Percentiles rank a stretch among this genome's conserved stretches.
Conservation (phyloP, 75 land plant species). For the Chamaecyparis obtusa region DNA sequence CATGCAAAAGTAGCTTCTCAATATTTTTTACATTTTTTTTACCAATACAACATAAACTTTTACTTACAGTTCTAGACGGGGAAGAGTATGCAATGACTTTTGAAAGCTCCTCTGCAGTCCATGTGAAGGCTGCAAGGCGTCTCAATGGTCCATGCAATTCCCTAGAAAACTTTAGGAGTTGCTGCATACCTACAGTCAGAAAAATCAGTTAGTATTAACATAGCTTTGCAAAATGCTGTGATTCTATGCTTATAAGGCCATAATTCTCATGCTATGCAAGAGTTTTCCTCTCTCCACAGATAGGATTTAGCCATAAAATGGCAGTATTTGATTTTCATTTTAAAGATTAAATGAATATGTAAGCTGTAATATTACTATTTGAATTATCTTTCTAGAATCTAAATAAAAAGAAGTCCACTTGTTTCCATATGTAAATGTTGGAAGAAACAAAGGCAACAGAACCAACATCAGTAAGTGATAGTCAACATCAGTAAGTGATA, state of each 20-base stretch:
- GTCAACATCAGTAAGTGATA: neutral
- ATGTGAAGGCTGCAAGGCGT: slow-evolving; percentile 48
- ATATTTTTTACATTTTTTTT: neutral
- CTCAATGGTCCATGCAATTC: slow-evolving; percentile 50
- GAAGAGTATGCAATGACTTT: slow-evolving; percentile 44
- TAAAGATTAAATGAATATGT: neutral
- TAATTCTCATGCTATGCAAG: neutral
- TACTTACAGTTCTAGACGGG: slow-evolving; percentile 39
- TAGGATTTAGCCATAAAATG: neutral
- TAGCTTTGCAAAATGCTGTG: neutral
- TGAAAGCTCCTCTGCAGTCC: slow-evolving; percentile 65
- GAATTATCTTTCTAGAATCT: neutral
- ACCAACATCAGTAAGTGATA: neutral
- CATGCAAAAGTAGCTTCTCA: neutral
- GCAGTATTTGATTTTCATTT: neutral
- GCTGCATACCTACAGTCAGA: slow-evolving; percentile 40
- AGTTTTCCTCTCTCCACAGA: neutral
- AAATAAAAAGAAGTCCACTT: neutral
- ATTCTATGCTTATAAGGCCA: neutral
- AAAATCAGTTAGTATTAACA: slow-evolving; percentile 5
- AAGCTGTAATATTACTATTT: neutral
- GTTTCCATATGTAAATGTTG: neutral
- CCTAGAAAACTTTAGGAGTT: slow-evolving; percentile 39
- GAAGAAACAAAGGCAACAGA: neutral
- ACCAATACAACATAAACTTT: neutral